These are phyloP conservation scores for Trichoderma koningiopsis DNA, from an alignment of 2,329 filamentous ascomycete species.

Conservation along the genomic window DNA sequence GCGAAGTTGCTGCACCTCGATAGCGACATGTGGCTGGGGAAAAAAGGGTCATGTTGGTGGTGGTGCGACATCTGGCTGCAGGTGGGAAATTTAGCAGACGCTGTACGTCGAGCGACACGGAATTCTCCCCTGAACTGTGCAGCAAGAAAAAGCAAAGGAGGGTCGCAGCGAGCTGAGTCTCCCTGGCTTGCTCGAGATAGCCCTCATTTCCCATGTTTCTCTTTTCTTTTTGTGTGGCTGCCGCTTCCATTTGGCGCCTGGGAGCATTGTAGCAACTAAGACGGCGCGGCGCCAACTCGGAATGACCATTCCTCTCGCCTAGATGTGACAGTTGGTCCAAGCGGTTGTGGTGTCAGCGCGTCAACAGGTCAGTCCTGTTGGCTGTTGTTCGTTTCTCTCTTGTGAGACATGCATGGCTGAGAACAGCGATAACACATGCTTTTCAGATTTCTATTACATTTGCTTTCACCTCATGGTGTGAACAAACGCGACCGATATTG, in stretches of 20 bases:
- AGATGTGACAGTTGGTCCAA: neutral
- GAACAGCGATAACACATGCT: neutral
- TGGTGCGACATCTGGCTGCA: constrained; percentile 11
- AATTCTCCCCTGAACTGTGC: neutral
- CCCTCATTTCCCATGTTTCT: constrained; percentile 2
- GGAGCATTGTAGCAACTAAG: neutral
- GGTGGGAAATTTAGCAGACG: neutral
- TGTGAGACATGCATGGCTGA: neutral
- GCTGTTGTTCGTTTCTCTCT: neutral
- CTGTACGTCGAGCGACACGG: neutral
- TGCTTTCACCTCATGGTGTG: neutral
- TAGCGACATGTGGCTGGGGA: neutral
- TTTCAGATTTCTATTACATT: neutral
- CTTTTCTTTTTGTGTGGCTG: neutral
- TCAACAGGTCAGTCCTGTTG: neutral
- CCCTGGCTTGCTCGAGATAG: neutral
- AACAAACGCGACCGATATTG: neutral
- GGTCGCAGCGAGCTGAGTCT: neutral
- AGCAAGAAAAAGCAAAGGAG: neutral
- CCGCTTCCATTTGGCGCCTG: neutral
- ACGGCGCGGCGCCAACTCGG: neutral
- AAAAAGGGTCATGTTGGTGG: neutral
- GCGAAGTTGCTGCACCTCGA: constrained; percentile 1
- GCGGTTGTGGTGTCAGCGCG: neutral
- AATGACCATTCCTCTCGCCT: neutral